Base-by-base conservation (phyloP, 106 monocot species). In the Dioscorea dumetorum region DNA sequence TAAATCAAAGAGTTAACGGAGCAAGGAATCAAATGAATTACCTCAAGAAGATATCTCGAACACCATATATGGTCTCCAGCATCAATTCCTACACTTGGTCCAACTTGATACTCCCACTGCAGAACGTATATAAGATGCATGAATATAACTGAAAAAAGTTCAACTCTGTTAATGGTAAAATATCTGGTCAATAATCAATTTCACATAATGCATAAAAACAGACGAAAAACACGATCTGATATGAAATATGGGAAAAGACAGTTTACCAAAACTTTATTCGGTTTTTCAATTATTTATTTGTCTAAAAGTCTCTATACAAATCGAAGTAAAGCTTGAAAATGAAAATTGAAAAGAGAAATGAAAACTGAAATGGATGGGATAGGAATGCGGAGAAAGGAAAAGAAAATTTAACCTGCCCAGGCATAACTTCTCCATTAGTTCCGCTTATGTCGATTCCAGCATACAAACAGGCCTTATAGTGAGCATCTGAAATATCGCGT, bases 101-200 rank as follows among this genome's bases (percentile, higher is more conserved):
- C 89, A 64, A 89, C 89, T 82, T 89, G 89, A 70, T 82, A 89
- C 72, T 89, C 89, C 89, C 89, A 89, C 89, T 89, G 71, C 57
- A 79, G 35, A 41, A 5, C 6, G 41, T 41, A 41, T 41, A 41
- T 41, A 6, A 41, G 41, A 41, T 41, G 41, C 41, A 41, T 41
- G 41, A 41, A 41, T 41, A 41, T 41, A 41, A 41, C 41, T 41
- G 41, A 41, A 41, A n/a, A n/a, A 41, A 41, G 41, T 41, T 0
- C 10, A 41, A 8, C 41, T 41, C 41, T 41, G 41, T 41, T 41
- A 3, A 6, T 41, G 41, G 41, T 41, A 41, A 41, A 41, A 41
- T 41, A 41, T 41, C 41, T 41, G 6, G 41, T 34, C 41, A 41
- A 41, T 10, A 41, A 10, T 5, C 41, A 8, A 41, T 41, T 41